These are phyloP conservation scores for Irpex sp. DNA, from an alignment of 1,284 basidiomycete species.

Conservation along the genomic window DNA sequence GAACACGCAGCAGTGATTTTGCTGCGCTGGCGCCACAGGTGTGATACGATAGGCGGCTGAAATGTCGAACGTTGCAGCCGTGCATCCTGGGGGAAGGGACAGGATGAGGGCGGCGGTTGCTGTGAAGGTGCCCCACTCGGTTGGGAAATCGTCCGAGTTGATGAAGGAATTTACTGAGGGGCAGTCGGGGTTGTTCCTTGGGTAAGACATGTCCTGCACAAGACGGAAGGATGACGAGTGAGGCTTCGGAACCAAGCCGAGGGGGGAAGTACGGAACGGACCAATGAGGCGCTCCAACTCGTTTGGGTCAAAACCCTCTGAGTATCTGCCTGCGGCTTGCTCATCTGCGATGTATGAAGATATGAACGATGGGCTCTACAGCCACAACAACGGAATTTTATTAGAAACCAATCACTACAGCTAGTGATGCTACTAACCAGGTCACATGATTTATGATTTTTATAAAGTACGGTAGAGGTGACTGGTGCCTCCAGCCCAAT, in stretches of 20 bases:
- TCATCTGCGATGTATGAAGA: slow-evolving; percentile 26
- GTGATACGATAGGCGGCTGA: slow-evolving; percentile 30
- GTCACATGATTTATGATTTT: slow-evolving; percentile 26
- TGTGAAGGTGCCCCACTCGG: slow-evolving; percentile 31
- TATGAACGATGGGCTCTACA: slow-evolving; percentile 8
- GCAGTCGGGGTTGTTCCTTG: slow-evolving; percentile 18
- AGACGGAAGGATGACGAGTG: slow-evolving; percentile 21
- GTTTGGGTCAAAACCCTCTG: slow-evolving; percentile 18
- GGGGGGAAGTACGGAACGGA: slow-evolving; percentile 30
- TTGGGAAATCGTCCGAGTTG: slow-evolving; percentile 27
- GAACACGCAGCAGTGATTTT: slow-evolving; percentile 22
- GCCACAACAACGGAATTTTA: neutral
- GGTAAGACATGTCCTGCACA: slow-evolving; percentile 34
- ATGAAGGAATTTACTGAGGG: slow-evolving; percentile 26
- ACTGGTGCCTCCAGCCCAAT: slow-evolving; percentile 15
- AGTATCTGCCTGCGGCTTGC: slow-evolving; percentile 29
- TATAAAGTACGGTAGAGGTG: slow-evolving; percentile 15
- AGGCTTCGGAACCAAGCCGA: slow-evolving; percentile 33
- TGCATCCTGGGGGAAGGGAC: slow-evolving; percentile 21
- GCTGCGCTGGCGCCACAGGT: slow-evolving; percentile 29
- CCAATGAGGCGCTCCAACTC: slow-evolving; percentile 31
- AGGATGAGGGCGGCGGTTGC: slow-evolving; percentile 17
- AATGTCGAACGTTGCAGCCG: slow-evolving; percentile 34
- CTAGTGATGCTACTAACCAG: slow-evolving; percentile 5
- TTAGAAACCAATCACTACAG: neutral